Evolutionary conservation across 345 rosid genomes (phyloP).

Genomic region (Camelina laxa): DNA sequence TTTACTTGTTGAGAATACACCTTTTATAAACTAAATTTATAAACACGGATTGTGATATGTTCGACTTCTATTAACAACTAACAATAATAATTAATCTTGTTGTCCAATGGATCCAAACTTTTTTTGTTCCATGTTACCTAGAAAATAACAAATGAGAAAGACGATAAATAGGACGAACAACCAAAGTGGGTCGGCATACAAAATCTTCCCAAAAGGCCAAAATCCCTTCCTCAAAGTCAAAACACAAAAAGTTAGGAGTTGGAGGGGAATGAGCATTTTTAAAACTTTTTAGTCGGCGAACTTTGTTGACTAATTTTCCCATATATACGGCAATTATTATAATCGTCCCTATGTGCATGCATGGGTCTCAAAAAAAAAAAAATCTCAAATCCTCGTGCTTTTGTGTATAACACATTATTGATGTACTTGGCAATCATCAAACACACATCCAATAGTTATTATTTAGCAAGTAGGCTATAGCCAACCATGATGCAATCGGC

Average conservation of each 20-base stretch:
- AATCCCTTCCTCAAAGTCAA: slow-evolving; percentile 18
- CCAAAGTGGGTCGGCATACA: slow-evolving; percentile 18
- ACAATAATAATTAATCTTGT: background rate
- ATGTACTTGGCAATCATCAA: background rate
- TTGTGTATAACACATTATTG: background rate
- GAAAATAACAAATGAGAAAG: background rate
- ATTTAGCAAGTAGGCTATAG: slow-evolving; percentile 24
- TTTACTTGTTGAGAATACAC: background rate
- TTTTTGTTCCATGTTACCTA: background rate
- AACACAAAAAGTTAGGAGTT: background rate
- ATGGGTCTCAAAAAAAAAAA: background rate
- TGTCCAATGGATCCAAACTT: background rate
- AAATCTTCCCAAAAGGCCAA: background rate
- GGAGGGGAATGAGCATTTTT: slow-evolving; percentile 7
- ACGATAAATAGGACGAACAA: background rate
- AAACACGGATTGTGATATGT: slow-evolving; percentile 2
- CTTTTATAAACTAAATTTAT: background rate
- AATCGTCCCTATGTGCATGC: background rate
- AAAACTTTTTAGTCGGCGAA: slow-evolving; percentile 16
- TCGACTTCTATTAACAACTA: background rate
- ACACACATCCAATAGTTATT: background rate
- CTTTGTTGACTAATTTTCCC: slow-evolving; percentile 35
- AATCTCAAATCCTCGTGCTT: background rate
- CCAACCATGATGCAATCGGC: slow-evolving; percentile 10
- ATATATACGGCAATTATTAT: background rate